Evolutionary conservation across 164 flowering plant species (phyloP).

Genomic region (Chimonanthus praecox): DNA sequence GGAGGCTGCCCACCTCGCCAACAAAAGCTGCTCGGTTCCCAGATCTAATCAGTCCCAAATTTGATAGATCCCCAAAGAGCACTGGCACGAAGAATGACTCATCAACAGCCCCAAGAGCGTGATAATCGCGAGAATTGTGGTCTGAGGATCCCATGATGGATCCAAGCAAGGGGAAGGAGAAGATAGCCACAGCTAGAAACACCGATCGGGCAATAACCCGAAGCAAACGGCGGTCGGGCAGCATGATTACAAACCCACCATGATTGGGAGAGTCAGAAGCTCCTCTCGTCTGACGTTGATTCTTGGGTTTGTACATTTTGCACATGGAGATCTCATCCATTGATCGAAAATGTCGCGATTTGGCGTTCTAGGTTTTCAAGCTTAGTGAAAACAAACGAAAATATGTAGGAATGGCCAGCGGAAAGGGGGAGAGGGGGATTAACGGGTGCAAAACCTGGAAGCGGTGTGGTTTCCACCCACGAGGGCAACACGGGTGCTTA

Average conservation of each 20-base stretch:
- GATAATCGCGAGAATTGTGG: not conserved
- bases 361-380: not conserved
- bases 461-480: conserved; percentile 99
- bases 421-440: conserved; percentile 14
- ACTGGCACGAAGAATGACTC: conserved; percentile 13
- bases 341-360: no score
- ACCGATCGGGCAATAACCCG: conserved; percentile 43
- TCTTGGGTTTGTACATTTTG: not conserved
- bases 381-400: not conserved
- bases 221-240: conserved; percentile 31
- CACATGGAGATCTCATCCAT: not conserved
- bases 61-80: conserved; percentile 44
- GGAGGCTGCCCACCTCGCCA: conserved; percentile 5
- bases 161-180: conserved; percentile 37
- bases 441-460: conserved; percentile 87
- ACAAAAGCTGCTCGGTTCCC: conserved; percentile 37
- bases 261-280: conserved; percentile 2
- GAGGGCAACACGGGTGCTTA: conserved; percentile 58
- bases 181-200: conserved; percentile 38
- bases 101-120: conserved; percentile 2
- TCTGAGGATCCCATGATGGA: conserved; percentile 3
- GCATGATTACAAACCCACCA: conserved; percentile 29
- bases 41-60: conserved; percentile 43
- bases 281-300: not conserved
- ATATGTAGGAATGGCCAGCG: not conserved